These are phyloP conservation scores for Candida maris DNA, from an alignment of 805 yeast genomes.

Conservation along the genomic window DNA sequence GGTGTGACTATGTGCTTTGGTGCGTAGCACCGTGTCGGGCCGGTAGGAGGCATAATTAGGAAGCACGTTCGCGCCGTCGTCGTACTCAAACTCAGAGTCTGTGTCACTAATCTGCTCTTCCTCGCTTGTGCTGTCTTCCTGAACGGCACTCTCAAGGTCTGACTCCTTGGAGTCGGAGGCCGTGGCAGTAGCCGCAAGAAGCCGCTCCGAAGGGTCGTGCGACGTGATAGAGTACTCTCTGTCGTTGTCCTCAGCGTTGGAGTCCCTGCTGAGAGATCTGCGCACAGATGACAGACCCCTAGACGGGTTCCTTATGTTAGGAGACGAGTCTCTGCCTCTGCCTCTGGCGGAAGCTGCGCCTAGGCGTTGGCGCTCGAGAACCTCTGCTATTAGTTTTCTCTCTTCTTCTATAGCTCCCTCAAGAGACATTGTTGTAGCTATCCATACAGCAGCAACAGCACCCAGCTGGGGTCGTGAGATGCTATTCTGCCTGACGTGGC, in stretches of 20 bases:
- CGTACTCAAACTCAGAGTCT: slow-evolving; percentile 56
- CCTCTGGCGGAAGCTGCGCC: slow-evolving; percentile 14
- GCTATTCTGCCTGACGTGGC: too few species aligned
- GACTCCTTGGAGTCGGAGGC: slow-evolving; percentile 14
- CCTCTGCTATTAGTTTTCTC: slow-evolving; percentile 28
- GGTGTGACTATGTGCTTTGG: slow-evolving; percentile 2
- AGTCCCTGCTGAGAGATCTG: slow-evolving; percentile 23
- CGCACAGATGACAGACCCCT: slow-evolving; percentile 23
- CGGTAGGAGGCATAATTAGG: slow-evolving; percentile 49
- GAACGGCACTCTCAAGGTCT: slow-evolving; percentile 9
- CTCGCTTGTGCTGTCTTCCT: slow-evolving; percentile 34
- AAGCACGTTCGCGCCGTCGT: slow-evolving; percentile 55
- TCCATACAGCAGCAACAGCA: too few species aligned
- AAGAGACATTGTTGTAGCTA: slow-evolving; percentile 26
- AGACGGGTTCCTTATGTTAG: slow-evolving; percentile 15
- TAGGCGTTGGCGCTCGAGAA: slow-evolving; percentile 26
- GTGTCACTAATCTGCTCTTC: slow-evolving; percentile 61
- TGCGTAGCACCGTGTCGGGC: slow-evolving; percentile 9
- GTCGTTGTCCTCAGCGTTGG: slow-evolving; percentile 18
- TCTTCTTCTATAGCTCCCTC: slow-evolving; percentile 35
- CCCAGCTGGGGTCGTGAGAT: too few species aligned
- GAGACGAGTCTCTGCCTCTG: slow-evolving; percentile 19
- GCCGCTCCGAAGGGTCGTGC: slow-evolving; percentile 71
- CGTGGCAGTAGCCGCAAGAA: slow-evolving; percentile 26
- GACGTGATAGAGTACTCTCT: slow-evolving; percentile 61